A percentile compares a stretch with the other conserved stretches of the same genome.
phyloP scores from a whole-genome alignment of 208 protist genomes.

The Crithidia expoeki region DNA sequence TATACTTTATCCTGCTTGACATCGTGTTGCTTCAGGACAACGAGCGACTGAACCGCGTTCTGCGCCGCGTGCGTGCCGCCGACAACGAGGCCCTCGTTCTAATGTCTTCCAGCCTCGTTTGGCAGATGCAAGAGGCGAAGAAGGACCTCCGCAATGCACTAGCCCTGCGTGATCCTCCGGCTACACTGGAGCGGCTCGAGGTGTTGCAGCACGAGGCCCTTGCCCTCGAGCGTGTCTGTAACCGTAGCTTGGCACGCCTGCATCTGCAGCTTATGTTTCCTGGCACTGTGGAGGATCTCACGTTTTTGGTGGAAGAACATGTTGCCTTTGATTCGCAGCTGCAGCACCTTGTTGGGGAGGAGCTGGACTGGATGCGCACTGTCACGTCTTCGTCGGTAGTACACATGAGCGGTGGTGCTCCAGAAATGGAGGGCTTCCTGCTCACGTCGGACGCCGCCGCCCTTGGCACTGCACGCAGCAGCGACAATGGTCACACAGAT shows the following conservation, averaged over 20 bases:
- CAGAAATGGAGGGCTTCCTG: constrained; percentile 9
- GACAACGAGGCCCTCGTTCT: constrained; percentile 57
- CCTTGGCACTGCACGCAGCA: neutral
- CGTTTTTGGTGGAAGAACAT: constrained; percentile 83
- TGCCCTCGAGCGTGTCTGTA: constrained; percentile 38
- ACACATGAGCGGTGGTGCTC: constrained; percentile 1
- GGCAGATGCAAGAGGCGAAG: constrained; percentile 13
- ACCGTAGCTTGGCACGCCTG: constrained; percentile 47
- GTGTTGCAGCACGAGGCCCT: constrained; percentile 24
- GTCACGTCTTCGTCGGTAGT: constrained; percentile 13
- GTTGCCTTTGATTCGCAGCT: constrained; percentile 59
- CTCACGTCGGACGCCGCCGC: neutral
- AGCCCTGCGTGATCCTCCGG: neutral
- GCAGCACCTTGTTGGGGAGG: constrained; percentile 44
- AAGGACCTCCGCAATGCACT: constrained; percentile 21
- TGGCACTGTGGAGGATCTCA: constrained; percentile 58
- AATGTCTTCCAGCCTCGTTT: constrained; percentile 45
- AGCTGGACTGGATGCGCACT: constrained; percentile 56
- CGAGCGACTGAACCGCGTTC: constrained; percentile 25
- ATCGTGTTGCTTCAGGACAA: constrained; percentile 55
- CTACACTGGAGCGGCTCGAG: constrained; percentile 17
- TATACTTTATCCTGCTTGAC: constrained; percentile 65
- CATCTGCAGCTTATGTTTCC: constrained; percentile 48
- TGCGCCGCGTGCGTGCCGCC: constrained; percentile 36
- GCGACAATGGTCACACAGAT: neutral